phyloP scores from a whole-genome alignment of 2,329 filamentous ascomycete genomes.

The Aspergillus proliferans region DNA sequence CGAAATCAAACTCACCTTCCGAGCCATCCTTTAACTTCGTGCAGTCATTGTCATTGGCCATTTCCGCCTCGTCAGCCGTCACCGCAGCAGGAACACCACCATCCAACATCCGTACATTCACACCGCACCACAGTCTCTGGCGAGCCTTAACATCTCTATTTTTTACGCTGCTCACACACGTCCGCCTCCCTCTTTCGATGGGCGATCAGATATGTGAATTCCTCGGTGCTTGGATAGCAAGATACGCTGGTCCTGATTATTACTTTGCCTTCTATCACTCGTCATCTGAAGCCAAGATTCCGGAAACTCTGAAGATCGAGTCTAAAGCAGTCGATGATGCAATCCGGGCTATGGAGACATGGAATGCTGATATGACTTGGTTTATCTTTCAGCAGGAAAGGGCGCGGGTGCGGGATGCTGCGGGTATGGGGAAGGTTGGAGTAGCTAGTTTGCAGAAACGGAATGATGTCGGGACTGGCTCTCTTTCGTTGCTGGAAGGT shows the following conservation, averaged over 20 bases:
- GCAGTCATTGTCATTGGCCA: conserved; percentile 13
- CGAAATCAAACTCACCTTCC: not conserved
- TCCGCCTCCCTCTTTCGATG: conserved; percentile 33
- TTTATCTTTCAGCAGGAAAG: conserved; percentile 29
- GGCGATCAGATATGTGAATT: conserved; percentile 37
- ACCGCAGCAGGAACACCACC: conserved; percentile 8
- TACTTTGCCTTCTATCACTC: conserved; percentile 18
- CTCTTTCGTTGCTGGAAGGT: conserved; percentile 20
- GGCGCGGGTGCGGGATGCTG: conserved; percentile 3
- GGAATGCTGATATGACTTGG: conserved; percentile 39
- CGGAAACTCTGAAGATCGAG: not conserved
- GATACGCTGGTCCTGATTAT: conserved; percentile 29
- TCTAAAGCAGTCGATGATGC: conserved; percentile 19
- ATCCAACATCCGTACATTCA: conserved; percentile 20
- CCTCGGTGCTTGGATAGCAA: conserved; percentile 30
- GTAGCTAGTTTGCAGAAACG: conserved; percentile 3
- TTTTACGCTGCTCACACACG: conserved; percentile 32
- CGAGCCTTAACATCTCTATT: conserved; percentile 33
- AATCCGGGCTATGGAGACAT: conserved; percentile 35
- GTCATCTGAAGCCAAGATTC: not conserved
- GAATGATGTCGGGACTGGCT: not conserved
- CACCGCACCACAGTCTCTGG: conserved; percentile 35
- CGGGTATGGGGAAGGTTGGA: conserved; percentile 27
- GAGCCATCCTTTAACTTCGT: conserved; percentile 15
- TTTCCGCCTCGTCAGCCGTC: conserved; percentile 2